Evolutionary conservation across 2,329 filamentous ascomycete genomes (phyloP).

Genomic region (Colletotrichum acutatum): DNA sequence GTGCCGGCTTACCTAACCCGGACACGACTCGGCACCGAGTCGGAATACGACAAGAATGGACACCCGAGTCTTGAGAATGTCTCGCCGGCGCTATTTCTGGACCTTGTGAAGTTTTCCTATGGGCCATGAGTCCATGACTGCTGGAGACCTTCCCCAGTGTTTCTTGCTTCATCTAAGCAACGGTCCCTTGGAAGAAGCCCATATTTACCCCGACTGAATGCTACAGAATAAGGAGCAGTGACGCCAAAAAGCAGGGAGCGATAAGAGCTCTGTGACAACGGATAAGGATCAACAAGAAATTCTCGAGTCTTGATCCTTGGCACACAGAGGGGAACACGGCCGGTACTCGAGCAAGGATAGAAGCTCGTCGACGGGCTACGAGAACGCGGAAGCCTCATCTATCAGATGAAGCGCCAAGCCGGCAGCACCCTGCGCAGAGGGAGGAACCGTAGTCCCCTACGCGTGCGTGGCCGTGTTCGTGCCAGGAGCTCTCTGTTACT

Average conservation of each 20-base stretch:
- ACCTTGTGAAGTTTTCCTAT: not conserved
- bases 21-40: slow-evolving; percentile 8
- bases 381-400: slow-evolving; percentile 18
- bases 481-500: not conserved
- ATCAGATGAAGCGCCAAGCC: slow-evolving; percentile 35
- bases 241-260: slow-evolving; percentile 6
- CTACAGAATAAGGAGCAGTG: slow-evolving; percentile 15
- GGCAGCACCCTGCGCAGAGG: slow-evolving; percentile 30
- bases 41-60: not conserved
- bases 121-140: not conserved
- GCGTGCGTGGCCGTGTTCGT: not conserved
- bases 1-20: slow-evolving; percentile 17
- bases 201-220: slow-evolving; percentile 11
- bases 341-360: slow-evolving; percentile 9
- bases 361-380: slow-evolving; percentile 12
- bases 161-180: slow-evolving; percentile 30
- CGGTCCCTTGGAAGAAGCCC: slow-evolving; percentile 16
- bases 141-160: slow-evolving; percentile 28
- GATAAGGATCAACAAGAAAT: slow-evolving; percentile 17
- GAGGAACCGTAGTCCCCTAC: slow-evolving; percentile 12
- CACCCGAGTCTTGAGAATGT: not conserved
- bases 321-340: not conserved
- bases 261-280: not conserved
- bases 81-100: slow-evolving; percentile 20
- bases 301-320: slow-evolving; percentile 15